phyloP scores from a whole-genome alignment of 208 protist species.

The Porcisia hertigi region DNA sequence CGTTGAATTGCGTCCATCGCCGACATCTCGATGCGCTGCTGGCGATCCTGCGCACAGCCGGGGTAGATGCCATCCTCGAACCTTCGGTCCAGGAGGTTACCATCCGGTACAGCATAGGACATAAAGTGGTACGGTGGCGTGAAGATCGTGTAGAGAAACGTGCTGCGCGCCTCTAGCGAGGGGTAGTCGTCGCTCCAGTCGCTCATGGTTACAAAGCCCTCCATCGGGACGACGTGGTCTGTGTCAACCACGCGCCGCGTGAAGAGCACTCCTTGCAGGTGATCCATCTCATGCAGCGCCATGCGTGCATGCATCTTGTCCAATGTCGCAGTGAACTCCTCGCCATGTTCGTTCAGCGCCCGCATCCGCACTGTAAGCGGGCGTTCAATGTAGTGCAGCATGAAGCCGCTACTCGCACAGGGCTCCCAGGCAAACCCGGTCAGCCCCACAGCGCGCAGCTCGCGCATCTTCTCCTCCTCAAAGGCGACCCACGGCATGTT shows the following conservation, averaged over 20 bases:
- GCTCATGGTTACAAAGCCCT: constrained; percentile 86
- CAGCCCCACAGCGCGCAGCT: constrained; percentile 44
- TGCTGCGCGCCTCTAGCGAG: constrained; percentile 88
- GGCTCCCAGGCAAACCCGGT: constrained; percentile 90
- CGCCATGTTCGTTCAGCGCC: constrained; percentile 48
- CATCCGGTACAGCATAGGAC: constrained; percentile 65
- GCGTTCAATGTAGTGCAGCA: constrained; percentile 92
- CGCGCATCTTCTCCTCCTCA: constrained; percentile 57
- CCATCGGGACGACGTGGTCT: constrained; percentile 86
- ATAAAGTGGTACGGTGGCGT: constrained; percentile 78
- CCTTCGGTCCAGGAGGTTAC: constrained; percentile 85
- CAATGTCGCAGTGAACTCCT: constrained; percentile 43
- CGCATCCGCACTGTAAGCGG: constrained; percentile 63
- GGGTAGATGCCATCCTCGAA: constrained; percentile 91
- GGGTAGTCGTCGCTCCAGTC: constrained; percentile 92
- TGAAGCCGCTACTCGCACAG: constrained; percentile 86
- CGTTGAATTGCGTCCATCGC: constrained; percentile 64
- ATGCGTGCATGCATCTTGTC: constrained; percentile 80
- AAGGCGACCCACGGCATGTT: constrained; percentile 38
- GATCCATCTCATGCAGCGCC: constrained; percentile 86
- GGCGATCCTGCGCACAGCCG: constrained; percentile 70
- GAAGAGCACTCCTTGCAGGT: constrained; percentile 84
- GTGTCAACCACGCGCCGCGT: constrained; percentile 83
- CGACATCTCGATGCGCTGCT: constrained; percentile 69
- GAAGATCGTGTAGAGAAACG: constrained; percentile 88